Percentiles rank a stretch among this genome's conserved stretches.
phyloP scores from a whole-genome alignment of 192 early-diverging fungal species.

The Umbelopsis isabellina region DNA sequence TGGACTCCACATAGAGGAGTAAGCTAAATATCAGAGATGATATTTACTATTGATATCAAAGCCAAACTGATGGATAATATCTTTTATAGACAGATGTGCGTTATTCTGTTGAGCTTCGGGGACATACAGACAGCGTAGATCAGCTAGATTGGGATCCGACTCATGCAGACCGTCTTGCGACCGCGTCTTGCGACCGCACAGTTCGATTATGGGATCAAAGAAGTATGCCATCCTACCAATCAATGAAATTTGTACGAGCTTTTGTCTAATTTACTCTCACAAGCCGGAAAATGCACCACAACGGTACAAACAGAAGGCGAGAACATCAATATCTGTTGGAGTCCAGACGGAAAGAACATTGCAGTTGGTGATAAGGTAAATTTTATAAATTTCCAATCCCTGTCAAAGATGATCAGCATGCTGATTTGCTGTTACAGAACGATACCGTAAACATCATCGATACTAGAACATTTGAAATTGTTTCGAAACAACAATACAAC shows the following conservation, averaged over 20 bases:
- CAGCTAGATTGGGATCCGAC: slow-evolving; percentile 81
- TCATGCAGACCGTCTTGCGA: slow-evolving; percentile 69
- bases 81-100: slow-evolving; percentile 52
- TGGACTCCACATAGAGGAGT: slow-evolving; percentile 67
- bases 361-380: slow-evolving; percentile 87
- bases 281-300: slow-evolving; percentile 58
- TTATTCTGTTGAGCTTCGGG: slow-evolving; percentile 67
- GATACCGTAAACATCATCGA: slow-evolving; percentile 81
- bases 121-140: slow-evolving; percentile 79
- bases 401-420: neutral
- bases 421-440: slow-evolving; percentile 47
- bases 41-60: too few relatives aligned
- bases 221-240: slow-evolving; percentile 42
- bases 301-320: slow-evolving; percentile 72
- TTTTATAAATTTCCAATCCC: neutral
- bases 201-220: slow-evolving; percentile 83
- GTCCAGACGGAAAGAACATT: slow-evolving; percentile 73
- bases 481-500: slow-evolving; percentile 51
- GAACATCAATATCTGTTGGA: slow-evolving; percentile 88
- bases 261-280: slow-evolving; percentile 3
- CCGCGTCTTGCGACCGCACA: slow-evolving; percentile 78
- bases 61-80: neutral
- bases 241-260: neutral
- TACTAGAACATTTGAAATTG: slow-evolving; percentile 47
- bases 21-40: neutral